Evolutionary conservation across 495 filamentous ascomycete species (phyloP).

Genomic region (Xylaria grammica): DNA sequence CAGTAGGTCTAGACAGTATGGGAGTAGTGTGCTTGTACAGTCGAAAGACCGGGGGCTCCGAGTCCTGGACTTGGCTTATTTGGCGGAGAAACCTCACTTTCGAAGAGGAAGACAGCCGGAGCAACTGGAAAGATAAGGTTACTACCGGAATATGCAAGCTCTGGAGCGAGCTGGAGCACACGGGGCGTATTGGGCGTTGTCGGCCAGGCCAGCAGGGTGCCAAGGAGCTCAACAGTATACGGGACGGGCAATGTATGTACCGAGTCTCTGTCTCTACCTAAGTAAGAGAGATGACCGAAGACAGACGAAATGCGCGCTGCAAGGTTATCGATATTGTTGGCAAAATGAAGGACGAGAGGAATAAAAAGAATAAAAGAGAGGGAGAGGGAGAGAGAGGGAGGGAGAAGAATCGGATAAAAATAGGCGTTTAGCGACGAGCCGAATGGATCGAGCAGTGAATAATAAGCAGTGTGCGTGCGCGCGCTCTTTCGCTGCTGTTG

Average conservation of each 20-base stretch:
- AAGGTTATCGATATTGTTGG: conserved; percentile 2
- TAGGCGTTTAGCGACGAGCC: not conserved
- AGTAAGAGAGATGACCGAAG: not conserved
- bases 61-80: not conserved
- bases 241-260: not conserved
- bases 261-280: not conserved
- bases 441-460: conserved; percentile 8
- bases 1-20: not conserved
- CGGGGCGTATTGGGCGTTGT: conserved; percentile 15
- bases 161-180: conserved; percentile 9
- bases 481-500: not conserved
- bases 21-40: conserved; percentile 5
- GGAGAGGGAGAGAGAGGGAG: not conserved
- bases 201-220: not conserved
- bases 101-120: not conserved
- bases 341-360: not conserved
- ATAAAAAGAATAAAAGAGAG: not conserved
- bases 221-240: not conserved
- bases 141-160: conserved; percentile 16
- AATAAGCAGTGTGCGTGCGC: conserved; percentile 9
- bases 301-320: not conserved
- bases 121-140: conserved; percentile 1
- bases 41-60: not conserved
- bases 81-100: not conserved
- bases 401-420: no score